Conservation (phyloP, 768 basidiomycete species). For the Boletus pseudopeckii region DNA sequence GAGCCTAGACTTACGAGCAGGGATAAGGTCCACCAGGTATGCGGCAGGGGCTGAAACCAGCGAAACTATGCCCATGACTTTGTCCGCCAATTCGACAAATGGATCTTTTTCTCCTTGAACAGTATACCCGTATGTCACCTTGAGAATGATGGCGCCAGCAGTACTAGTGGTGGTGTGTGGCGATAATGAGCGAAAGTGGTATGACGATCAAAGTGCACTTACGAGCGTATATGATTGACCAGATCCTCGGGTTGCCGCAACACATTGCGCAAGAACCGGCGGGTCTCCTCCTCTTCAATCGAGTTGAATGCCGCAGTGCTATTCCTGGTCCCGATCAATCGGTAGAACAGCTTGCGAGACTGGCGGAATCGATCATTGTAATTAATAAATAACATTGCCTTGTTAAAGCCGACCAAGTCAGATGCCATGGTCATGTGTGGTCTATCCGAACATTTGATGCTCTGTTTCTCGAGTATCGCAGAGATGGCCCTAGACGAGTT, state of each 20-base stretch:
- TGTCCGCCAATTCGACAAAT: constrained; percentile 31
- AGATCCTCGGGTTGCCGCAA: constrained; percentile 13
- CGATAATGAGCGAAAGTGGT: neutral
- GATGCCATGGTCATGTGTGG: constrained; percentile 15
- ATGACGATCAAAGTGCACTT: neutral
- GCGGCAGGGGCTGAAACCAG: constrained; percentile 1
- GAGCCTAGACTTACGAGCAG: constrained; percentile 10
- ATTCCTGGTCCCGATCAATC: constrained; percentile 11
- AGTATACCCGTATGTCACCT: constrained; percentile 40
- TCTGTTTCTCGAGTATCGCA: constrained; percentile 53
- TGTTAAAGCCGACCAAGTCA: constrained; percentile 19
- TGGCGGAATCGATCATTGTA: constrained; percentile 11
- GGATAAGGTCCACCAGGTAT: constrained; percentile 24
- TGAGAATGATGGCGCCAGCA: constrained; percentile 33
- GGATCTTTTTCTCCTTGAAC: constrained; percentile 35
- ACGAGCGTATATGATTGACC: constrained; percentile 23
- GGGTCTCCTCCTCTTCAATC: constrained; percentile 19
- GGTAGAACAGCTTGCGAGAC: constrained; percentile 14
- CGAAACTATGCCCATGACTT: constrained; percentile 17
- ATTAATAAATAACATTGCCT: constrained; percentile 5
- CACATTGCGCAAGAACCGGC: constrained; percentile 17
- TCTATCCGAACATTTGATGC: constrained; percentile 46
- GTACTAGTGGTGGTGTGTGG: constrained; percentile 1
- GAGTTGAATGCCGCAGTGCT: constrained; percentile 8
- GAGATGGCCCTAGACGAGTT: constrained; percentile 43